Conservation (phyloP, 768 basidiomycete genomes). For the Megacollybia marginata region DNA sequence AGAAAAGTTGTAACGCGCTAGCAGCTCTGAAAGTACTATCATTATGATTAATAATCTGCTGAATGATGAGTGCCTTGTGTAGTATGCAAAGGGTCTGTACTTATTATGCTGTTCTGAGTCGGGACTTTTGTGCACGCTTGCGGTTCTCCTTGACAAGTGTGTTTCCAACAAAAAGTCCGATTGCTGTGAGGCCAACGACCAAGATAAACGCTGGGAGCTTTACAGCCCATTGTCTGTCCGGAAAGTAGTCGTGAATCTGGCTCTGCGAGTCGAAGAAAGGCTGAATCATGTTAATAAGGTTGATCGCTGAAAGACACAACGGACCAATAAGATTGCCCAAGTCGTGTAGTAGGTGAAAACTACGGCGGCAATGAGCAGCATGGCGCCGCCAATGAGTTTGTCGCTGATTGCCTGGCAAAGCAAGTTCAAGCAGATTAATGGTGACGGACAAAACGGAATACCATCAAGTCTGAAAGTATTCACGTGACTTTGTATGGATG, state of each 20-base stretch:
- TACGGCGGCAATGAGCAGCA: constrained; percentile 71
- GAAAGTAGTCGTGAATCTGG: constrained; percentile 74
- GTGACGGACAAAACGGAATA: not conserved
- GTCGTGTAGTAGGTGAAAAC: constrained; percentile 87
- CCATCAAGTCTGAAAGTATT: not conserved
- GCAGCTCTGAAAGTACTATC: not conserved
- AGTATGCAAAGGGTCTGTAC: not conserved
- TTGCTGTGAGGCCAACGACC: constrained; percentile 69
- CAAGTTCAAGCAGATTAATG: not conserved
- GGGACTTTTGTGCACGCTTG: constrained; percentile 59
- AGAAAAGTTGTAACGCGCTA: not conserved
- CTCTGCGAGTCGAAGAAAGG: constrained; percentile 79
- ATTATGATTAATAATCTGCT: no score
- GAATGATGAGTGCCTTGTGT: no score
- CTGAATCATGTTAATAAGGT: constrained; percentile 23
- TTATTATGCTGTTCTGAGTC: constrained; percentile 41
- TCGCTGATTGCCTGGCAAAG: constrained; percentile 62
- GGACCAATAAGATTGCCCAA: constrained; percentile 84
- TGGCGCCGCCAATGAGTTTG: constrained; percentile 68
- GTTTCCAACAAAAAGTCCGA: constrained; percentile 73
- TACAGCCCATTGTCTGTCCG: constrained; percentile 87
- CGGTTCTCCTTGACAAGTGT: constrained; percentile 71
- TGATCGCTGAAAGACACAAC: constrained; percentile 15
- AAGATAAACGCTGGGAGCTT: constrained; percentile 80
- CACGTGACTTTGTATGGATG: constrained; percentile 42